Base-by-base conservation (phyloP, 225 moss, liverwort and hornwort genomes). In the Physcomitrellopsis africana region DNA sequence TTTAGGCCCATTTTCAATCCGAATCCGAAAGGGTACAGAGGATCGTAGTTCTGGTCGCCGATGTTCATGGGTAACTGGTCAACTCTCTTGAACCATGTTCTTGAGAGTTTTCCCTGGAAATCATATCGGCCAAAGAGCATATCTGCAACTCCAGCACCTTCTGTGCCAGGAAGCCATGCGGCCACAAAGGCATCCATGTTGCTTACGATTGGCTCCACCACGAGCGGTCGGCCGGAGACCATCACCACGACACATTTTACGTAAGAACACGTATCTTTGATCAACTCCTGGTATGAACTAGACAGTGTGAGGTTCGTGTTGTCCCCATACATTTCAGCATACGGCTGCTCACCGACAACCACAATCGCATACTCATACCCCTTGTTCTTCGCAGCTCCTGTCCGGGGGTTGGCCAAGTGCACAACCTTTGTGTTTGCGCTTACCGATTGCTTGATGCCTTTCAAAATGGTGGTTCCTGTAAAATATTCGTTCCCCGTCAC, bases 21-120 rank as follows among this genome's bases (percentile, higher is more conserved):
- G 23, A 85, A 90, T 32, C 92, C 96, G 63, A 85, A 91, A 1
- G 89, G 87, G 47, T 83, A 96, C 51, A 94, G 76, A 2, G 96
- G 92, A 77, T 96, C 94, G 44, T 96, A 96, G 19, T 81, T 32
- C 51, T 65, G 9, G 29, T 93, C 93, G 0, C 94, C 96, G 5
- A 96, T 86, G 53, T 93, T 96, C 94, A 96, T 96, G 1, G 96
- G 96, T 78, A 96, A 75, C 77, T 96, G 96, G 0, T 91, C 84
- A 2, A 74, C 91, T 0, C 59, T 61, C 74, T 81, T 92, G 56
- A 96, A 94, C 96, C 94, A 96, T 17, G 96, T 96, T 60, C 92
- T 74, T 0, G 96, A 86, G 47, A 74, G 32, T n/a, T 64, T 89
- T 18, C 94, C 96, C 3, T 77, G 79, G 72, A 97, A 97, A 0